Evolutionary conservation across 257 asterid species (phyloP).

Genomic region (Salvia rosmarinus): DNA sequence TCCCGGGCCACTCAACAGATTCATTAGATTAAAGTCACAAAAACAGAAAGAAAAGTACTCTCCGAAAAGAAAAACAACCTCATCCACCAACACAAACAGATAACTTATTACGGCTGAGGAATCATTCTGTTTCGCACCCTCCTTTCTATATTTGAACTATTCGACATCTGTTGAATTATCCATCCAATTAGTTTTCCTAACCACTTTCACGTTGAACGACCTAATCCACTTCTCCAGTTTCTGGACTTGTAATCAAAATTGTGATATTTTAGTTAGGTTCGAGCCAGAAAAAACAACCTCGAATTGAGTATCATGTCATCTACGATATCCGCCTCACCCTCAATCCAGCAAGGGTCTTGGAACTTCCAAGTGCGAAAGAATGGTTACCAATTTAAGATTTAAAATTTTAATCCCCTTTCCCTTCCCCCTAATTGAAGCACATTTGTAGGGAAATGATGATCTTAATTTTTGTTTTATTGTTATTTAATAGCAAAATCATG

Average conservation of each 20-base stretch:
- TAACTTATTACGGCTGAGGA: too few relatives aligned
- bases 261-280: conserved; percentile 23
- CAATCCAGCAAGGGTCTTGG: conserved; percentile 34
- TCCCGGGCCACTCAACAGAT: neutral
- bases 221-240: neutral
- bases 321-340: neutral
- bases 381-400: conserved; percentile 29
- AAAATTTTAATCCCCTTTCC: too few relatives aligned
- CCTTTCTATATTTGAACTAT: neutral
- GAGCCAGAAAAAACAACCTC: too few relatives aligned
- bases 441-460: conserved; percentile 29
- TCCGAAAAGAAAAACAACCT: neutral
- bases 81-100: neutral
- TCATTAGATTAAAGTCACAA: neutral
- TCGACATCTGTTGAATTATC: neutral
- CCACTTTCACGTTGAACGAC: neutral
- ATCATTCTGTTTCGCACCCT: neutral
- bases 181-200: neutral
- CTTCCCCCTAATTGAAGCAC: neutral
- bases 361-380: conserved; percentile 26
- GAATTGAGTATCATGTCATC: neutral
- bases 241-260: neutral
- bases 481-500: conserved; percentile 84
- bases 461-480: conserved; percentile 36
- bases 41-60: neutral